Percentiles rank a stretch among this genome's conserved stretches.
These are phyloP conservation scores for Dactylellina haptotyla DNA, from an alignment of 2,329 filamentous ascomycete species.

Conservation along the genomic window DNA sequence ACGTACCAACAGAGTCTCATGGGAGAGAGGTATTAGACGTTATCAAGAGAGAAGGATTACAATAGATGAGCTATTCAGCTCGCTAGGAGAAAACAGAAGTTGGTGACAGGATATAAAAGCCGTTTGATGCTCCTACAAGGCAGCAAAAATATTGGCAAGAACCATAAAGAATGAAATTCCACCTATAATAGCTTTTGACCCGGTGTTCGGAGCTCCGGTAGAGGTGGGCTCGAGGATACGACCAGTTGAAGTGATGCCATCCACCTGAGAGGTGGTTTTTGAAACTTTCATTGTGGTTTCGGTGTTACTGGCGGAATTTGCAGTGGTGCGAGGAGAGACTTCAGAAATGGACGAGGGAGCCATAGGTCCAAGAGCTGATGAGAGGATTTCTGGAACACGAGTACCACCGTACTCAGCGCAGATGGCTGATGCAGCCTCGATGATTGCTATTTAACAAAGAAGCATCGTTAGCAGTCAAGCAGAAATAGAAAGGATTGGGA, in stretches of 20 bases:
- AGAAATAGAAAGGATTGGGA: neutral
- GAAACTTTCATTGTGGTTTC: neutral
- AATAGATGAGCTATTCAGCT: too few relatives aligned
- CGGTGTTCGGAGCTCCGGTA: conserved; percentile 15
- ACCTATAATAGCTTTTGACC: neutral
- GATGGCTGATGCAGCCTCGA: conserved; percentile 35
- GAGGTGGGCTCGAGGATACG: neutral
- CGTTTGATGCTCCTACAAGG: conserved; percentile 1
- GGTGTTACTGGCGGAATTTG: neutral
- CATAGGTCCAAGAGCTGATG: conserved; percentile 2
- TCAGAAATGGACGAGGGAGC: neutral
- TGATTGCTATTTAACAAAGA: conserved; percentile 17
- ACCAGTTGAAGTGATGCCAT: neutral
- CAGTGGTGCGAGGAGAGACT: conserved; percentile 1
- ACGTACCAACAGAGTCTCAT: too few relatives aligned
- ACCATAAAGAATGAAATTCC: conserved; percentile 1
- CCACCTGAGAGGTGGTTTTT: neutral
- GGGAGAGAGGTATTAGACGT: too few relatives aligned
- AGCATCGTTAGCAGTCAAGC: neutral
- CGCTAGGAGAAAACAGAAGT: neutral
- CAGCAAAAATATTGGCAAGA: neutral
- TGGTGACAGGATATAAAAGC: neutral
- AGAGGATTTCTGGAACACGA: conserved; percentile 1
- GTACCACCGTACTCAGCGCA: conserved; percentile 27
- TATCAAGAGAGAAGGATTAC: too few relatives aligned